A percentile compares a stretch with the other conserved stretches of the same genome.
These are phyloP conservation scores for Acacia concinna DNA, from an alignment of 331 rosid genomes.

Conservation along the genomic window DNA sequence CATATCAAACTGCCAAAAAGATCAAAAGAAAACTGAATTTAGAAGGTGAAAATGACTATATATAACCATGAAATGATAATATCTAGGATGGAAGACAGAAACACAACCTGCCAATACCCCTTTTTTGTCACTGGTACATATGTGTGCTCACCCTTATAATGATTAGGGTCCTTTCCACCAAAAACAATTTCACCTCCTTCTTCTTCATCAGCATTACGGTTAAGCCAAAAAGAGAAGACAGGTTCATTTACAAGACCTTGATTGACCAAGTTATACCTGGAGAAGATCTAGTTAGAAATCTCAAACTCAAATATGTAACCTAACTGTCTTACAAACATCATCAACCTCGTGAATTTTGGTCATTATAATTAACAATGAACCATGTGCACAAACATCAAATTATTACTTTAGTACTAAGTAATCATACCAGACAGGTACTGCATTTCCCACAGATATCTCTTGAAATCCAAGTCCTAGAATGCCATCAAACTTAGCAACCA, in stretches of 20 bases:
- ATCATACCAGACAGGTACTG: slow-evolving; percentile 56
- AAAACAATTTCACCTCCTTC: slow-evolving; percentile 75
- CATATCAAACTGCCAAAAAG: slow-evolving; percentile 63
- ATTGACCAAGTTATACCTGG: slow-evolving; percentile 70
- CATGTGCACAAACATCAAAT: background rate
- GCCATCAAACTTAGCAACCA: slow-evolving; percentile 70
- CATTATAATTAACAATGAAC: background rate
- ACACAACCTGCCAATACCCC: slow-evolving; percentile 78
- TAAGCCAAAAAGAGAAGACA: slow-evolving; percentile 73
- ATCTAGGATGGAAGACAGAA: background rate
- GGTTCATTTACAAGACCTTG: slow-evolving; percentile 66
- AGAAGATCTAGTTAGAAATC: slow-evolving; percentile 28
- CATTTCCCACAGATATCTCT: slow-evolving; percentile 64
- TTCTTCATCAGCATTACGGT: slow-evolving; percentile 58
- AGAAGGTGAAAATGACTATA: background rate
- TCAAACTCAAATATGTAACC: background rate
- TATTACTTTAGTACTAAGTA: background rate
- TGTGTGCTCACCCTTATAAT: slow-evolving; percentile 62
- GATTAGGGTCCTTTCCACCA: slow-evolving; percentile 68
- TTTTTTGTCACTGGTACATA: slow-evolving; percentile 61
- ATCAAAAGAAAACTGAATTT: slow-evolving; percentile 2
- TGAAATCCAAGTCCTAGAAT: slow-evolving; percentile 71
- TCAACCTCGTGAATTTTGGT: background rate
- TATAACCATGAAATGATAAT: background rate
- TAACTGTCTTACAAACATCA: background rate